phyloP scores from a whole-genome alignment of 805 yeast species.

The Candida maltosa region DNA sequence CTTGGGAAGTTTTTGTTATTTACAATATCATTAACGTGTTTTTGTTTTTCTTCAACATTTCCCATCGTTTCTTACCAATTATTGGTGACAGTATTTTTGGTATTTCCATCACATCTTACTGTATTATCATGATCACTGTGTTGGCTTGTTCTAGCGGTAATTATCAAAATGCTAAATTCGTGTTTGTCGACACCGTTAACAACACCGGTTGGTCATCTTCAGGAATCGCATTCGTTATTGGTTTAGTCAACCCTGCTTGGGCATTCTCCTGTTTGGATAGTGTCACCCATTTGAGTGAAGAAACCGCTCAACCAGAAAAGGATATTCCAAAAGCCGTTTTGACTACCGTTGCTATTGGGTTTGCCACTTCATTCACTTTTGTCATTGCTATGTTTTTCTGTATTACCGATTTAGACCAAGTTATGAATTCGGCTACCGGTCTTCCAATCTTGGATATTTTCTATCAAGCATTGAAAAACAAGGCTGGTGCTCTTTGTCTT shows the following conservation, averaged over 20 bases:
- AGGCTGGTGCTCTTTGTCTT: constrained; percentile 34
- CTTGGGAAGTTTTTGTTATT: constrained; percentile 35
- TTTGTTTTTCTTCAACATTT: constrained; percentile 32
- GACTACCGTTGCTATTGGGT: constrained; percentile 39
- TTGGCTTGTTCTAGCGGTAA: constrained; percentile 34
- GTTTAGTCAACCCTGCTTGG: constrained; percentile 38
- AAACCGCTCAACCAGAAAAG: constrained; percentile 32
- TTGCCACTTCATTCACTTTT: constrained; percentile 36
- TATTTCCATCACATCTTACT: constrained; percentile 30
- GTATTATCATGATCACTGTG: constrained; percentile 35
- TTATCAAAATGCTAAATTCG: constrained; percentile 26
- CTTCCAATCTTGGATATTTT: constrained; percentile 40
- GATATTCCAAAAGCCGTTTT: constrained; percentile 38
- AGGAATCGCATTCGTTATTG: constrained; percentile 36
- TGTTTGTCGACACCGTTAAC: constrained; percentile 18
- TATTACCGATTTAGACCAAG: constrained; percentile 26
- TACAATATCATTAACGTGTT: constrained; percentile 33
- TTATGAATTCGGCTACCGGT: constrained; percentile 28
- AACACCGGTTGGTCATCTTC: constrained; percentile 26
- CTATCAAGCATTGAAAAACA: constrained; percentile 34
- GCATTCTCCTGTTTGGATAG: constrained; percentile 38
- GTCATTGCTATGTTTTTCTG: constrained; percentile 40
- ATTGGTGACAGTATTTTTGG: constrained; percentile 34
- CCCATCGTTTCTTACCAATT: constrained; percentile 31
- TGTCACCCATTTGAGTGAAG: constrained; percentile 42